Evolutionary conservation across 768 basidiomycete species (phyloP), one percentile per base, ranked within the genome.

Genomic region (Asterophora lycoperdoides): DNA sequence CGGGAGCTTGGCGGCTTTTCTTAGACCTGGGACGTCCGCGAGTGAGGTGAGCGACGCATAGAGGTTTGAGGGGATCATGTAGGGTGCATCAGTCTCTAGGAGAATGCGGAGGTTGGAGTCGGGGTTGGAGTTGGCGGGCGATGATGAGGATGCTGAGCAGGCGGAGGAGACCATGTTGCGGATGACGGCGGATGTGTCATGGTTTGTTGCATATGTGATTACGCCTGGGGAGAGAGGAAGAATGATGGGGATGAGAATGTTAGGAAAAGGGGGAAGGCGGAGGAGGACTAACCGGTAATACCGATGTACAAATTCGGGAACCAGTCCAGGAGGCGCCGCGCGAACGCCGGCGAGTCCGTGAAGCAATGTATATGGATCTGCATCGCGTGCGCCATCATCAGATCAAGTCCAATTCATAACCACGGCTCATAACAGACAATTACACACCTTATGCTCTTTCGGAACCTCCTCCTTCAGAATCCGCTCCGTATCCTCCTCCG

Each of bases 351-450:
- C 0, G 84, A 72, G 62, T 93, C 90, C 1, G 90, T 92, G 64
- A 88, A 93, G 60, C 91, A 94, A 55, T 93, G 92, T 4, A 94
- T 73, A 58, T 93, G 91, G 23, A 93, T 83, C 83, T 89, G 45
- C 19, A 23, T 15, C n/a, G 28, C n/a, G 15, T 34, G 39, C 13
- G 40, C 19, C 5, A 46, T 33, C 10, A 15, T 28, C 23, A 23
- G 23, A 3, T 23, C 23, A 23, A 23, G 3, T 23, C 9, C 11
- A 18, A 13, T 17, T 36, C 20, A 43, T 26, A 19, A 18, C 15
- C n/a, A 9, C 35, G 8, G 20, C 35, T 19, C 15, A 33, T 5
- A n/a, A n/a, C n/a, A n/a, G n/a, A 34, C 15, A 8, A 15, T 13
- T 20, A 53, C 72, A 1, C 20, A 86, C 88, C 57, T 71, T 79